Evolutionary conservation across 768 basidiomycete genomes (phyloP), one percentile per base, ranked within the genome.

Genomic region (Amanita subjunquillea): DNA sequence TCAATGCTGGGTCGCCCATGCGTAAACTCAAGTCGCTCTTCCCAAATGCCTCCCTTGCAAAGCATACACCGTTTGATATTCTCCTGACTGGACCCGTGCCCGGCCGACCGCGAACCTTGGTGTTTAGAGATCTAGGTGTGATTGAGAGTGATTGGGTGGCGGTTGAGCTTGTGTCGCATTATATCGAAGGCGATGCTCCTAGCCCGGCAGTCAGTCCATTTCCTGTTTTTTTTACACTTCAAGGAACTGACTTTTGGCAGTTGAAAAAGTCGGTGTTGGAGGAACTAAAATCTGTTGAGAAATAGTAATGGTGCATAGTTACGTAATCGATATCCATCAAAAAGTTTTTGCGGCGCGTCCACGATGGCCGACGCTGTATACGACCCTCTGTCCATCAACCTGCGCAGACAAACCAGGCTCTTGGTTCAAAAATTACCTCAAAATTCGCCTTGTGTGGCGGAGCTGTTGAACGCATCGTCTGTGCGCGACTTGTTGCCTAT

Each of bases 61-160:
- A 89, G 60, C 77, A 81, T 57, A 68, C 73, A 6, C 76, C 86
- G 9, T 70, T 90, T 23, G 87, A 91, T 59, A 75, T 90, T 37
- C 74, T 84, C 44, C 69, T 89, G 38, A 70, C 80, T 2, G 74
- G 80, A 3, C 85, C 86, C 13, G 70, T 73, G 15, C 63, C 73
- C 8, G 71, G 69, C 17, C 71, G 69, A 53, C 75, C 72, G 22
- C 76, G 86, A 27, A 68, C 72, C 17, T 63, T 89, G 43, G 70
- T 86, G 17, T 79, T 87, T 62, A 74, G 83, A 39, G 88, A 90
- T 60, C 65, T 92, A 45, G 90, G 90, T 32, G 66, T 75, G 0
- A 72, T 92, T 22, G 81, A 87, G 57, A 80, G 71, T 60, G 76
- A 81, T 57, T 91, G 87, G 86, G 75, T 91, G 12, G 80, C 86